Conservation (phyloP, 129 eudicot genomes). For the Ambrosia artemisiifolia region DNA sequence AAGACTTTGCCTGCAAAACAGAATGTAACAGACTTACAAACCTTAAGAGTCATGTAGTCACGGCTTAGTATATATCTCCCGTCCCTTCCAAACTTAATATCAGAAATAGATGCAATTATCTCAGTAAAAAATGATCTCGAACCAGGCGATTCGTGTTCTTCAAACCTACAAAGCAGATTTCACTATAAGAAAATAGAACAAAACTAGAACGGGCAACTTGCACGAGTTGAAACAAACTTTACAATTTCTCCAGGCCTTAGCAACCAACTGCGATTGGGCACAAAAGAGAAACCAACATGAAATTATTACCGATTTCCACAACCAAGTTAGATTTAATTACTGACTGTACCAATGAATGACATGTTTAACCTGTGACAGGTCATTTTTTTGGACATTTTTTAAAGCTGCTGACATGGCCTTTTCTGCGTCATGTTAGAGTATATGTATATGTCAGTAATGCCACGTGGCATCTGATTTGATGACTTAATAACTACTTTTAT, state of each 20-base stretch:
- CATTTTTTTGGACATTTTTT: not conserved
- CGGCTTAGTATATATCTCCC: constrained; percentile 93
- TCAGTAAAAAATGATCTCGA: constrained; percentile 97
- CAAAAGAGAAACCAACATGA: not conserved
- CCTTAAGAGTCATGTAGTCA: constrained; percentile 99
- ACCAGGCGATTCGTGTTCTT: constrained; percentile 97
- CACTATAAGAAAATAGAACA: constrained; percentile 1
- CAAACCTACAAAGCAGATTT: constrained; percentile 56
- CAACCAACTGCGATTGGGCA: not conserved
- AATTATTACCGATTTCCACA: not conserved
- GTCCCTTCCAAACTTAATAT: constrained; percentile 83
- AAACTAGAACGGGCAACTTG: not conserved
- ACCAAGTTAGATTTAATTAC: not conserved
- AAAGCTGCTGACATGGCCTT: not conserved
- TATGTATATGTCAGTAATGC: not conserved
- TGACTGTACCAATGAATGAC: not conserved
- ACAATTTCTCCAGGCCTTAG: not conserved
- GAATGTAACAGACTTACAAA: constrained; percentile 8
- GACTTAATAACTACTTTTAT: not conserved
- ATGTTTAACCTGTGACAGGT: not conserved
- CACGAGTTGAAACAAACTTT: not conserved
- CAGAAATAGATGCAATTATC: constrained; percentile 96
- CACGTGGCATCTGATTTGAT: not conserved
- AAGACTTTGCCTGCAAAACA: not conserved
- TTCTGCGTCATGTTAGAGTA: not conserved